Conservation (phyloP, 768 basidiomycete genomes). For the Lactarius sp. region DNA sequence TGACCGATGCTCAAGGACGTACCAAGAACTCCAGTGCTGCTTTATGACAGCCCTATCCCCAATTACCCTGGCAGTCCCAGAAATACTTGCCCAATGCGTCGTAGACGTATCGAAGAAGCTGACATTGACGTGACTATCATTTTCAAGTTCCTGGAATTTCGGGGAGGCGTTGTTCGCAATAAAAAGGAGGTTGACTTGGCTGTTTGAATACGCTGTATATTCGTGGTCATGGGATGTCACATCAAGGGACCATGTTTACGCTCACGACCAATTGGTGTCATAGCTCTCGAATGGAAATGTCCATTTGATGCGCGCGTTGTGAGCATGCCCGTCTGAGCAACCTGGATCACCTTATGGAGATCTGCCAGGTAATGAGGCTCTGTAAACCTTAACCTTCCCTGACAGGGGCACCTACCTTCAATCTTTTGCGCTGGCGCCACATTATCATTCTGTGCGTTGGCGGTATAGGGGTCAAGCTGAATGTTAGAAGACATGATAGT, state of each 20-base stretch:
- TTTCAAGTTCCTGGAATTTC: constrained; percentile 73
- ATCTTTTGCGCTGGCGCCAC: constrained; percentile 63
- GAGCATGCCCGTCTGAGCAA: constrained; percentile 67
- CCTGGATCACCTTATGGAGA: constrained; percentile 59
- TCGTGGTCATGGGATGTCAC: neutral
- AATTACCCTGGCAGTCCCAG: constrained; percentile 63
- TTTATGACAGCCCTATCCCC: constrained; percentile 60
- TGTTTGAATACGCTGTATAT: constrained; percentile 40
- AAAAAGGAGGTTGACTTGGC: constrained; percentile 57
- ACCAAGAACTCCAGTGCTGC: constrained; percentile 52
- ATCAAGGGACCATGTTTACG: neutral
- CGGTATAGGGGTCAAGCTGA: constrained; percentile 71
- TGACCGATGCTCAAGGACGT: constrained; percentile 34
- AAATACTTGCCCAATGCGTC: constrained; percentile 77
- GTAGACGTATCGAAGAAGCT: constrained; percentile 64
- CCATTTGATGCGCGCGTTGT: constrained; percentile 67
- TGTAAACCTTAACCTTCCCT: too few species aligned
- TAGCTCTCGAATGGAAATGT: constrained; percentile 72
- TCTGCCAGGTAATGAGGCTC: constrained; percentile 34
- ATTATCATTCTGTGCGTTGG: constrained; percentile 54
- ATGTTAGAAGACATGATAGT: constrained; percentile 24
- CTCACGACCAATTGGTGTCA: constrained; percentile 69
- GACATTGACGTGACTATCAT: constrained; percentile 76
- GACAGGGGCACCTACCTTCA: constrained; percentile 37
- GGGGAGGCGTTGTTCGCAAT: constrained; percentile 66